Percentiles rank a stretch among this genome's conserved stretches.
Conservation (phyloP, 2,329 filamentous ascomycete species). For the Clarireedia paspali region DNA sequence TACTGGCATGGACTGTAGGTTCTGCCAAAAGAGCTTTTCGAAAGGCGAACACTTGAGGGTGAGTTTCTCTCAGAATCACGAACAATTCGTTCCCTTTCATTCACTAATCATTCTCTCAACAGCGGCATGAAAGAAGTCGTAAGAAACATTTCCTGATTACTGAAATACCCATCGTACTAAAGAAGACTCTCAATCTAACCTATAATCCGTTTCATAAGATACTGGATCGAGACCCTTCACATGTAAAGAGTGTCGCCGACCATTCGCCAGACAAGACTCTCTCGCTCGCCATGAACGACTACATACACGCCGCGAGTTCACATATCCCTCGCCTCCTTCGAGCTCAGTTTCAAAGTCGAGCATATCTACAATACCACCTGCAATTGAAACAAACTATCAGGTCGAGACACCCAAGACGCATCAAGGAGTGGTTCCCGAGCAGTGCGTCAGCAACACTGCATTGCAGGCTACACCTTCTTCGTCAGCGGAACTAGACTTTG, state of each 20-base stretch:
- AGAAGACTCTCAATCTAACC: slow-evolving; percentile 17
- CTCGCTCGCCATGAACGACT: slow-evolving; percentile 37
- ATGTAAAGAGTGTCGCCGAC: slow-evolving; percentile 34
- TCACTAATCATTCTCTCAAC: background rate
- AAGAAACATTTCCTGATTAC: background rate
- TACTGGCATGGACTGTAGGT: slow-evolving; percentile 29
- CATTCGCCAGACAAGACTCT: slow-evolving; percentile 37
- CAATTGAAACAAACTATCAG: background rate
- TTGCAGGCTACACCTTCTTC: slow-evolving; percentile 7
- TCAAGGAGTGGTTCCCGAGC: background rate
- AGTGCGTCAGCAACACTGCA: background rate
- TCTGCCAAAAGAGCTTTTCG: slow-evolving; percentile 35
- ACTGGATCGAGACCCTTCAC: slow-evolving; percentile 29
- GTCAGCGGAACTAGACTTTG: slow-evolving; percentile 28
- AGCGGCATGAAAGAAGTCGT: slow-evolving; percentile 7
- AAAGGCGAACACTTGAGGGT: slow-evolving; percentile 36
- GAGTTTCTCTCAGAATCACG: slow-evolving; percentile 1
- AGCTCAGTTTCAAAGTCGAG: slow-evolving; percentile 7
- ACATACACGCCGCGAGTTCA: slow-evolving; percentile 28
- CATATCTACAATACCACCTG: slow-evolving; percentile 5
- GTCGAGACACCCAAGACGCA: background rate
- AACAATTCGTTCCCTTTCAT: background rate
- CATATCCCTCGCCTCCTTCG: slow-evolving; percentile 17
- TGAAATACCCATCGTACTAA: background rate
- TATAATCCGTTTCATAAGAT: slow-evolving; percentile 8